Conservation (phyloP, 2,329 filamentous ascomycete species). For the Alternaria triticina region DNA sequence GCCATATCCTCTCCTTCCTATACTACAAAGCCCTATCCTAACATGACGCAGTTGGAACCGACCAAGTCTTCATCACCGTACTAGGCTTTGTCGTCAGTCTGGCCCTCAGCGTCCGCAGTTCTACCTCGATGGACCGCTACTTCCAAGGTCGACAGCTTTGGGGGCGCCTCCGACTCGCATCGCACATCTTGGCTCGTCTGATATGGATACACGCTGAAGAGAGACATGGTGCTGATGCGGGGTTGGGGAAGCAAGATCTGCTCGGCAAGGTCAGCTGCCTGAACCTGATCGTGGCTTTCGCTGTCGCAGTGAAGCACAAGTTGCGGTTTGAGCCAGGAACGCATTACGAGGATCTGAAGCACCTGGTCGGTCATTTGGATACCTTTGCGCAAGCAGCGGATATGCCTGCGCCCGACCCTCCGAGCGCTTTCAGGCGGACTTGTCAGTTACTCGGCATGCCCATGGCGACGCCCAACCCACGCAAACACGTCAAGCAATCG, state of each 20-base stretch:
- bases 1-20: background rate
- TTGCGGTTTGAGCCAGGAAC: slow-evolving; percentile 84
- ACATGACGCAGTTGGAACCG: slow-evolving; percentile 58
- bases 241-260: slow-evolving; percentile 67
- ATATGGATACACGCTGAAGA: slow-evolving; percentile 82
- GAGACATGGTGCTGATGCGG: slow-evolving; percentile 54
- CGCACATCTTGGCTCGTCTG: slow-evolving; percentile 69
- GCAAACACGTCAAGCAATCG: slow-evolving; percentile 76
- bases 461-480: slow-evolving; percentile 77
- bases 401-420: slow-evolving; percentile 39
- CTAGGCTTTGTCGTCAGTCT: slow-evolving; percentile 82
- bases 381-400: slow-evolving; percentile 69
- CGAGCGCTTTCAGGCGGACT: slow-evolving; percentile 59
- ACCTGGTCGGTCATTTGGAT: slow-evolving; percentile 73
- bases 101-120: slow-evolving; percentile 74
- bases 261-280: slow-evolving; percentile 69
- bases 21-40: background rate
- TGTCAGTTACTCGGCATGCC: slow-evolving; percentile 77
- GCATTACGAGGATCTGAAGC: slow-evolving; percentile 74
- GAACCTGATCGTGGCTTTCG: slow-evolving; percentile 78
- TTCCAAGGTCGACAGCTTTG: slow-evolving; percentile 68
- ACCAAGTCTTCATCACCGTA: slow-evolving; percentile 73
- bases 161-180: slow-evolving; percentile 62
- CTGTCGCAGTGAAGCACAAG: slow-evolving; percentile 79
- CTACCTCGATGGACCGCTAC: slow-evolving; percentile 75